Percentiles rank a stretch among this genome's conserved stretches.
Conservation (phyloP, 306 rosid genomes). For the Acacia confusa region DNA sequence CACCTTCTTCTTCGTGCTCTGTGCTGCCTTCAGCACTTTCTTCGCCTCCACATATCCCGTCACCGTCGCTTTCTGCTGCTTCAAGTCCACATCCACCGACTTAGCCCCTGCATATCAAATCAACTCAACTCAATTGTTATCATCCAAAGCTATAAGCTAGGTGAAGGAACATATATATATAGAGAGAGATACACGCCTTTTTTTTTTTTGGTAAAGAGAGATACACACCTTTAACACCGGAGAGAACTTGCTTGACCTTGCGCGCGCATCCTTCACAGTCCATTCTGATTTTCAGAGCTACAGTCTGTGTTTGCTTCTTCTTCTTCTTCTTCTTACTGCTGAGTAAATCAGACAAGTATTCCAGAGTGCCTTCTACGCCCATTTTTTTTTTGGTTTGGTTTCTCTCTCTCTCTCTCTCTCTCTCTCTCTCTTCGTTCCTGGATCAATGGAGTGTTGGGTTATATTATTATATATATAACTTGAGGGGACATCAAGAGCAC, state of each 20-base stretch:
- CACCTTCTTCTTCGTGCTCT: constrained; percentile 89
- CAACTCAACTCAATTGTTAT: not conserved
- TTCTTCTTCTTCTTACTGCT: constrained; percentile 55
- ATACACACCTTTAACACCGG: constrained; percentile 71
- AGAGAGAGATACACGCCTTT: constrained; percentile 57
- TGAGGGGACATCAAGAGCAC: not conserved
- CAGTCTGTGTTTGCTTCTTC: constrained; percentile 86
- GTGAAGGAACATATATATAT: not conserved
- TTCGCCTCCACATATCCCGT: constrained; percentile 82
- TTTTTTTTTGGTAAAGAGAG: no score
- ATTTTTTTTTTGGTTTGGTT: constrained; percentile 36
- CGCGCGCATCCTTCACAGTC: constrained; percentile 96
- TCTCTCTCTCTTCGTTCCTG: not conserved
- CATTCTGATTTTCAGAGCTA: constrained; percentile 84
- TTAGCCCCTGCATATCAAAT: constrained; percentile 60
- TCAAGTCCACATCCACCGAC: constrained; percentile 83
- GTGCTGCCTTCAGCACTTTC: constrained; percentile 93
- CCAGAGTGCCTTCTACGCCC: constrained; percentile 85
- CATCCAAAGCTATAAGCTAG: not conserved
- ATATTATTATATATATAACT: not conserved
- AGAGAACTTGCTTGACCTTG: constrained; percentile 83
- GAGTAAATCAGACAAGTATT: constrained; percentile 67
- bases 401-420: not conserved
- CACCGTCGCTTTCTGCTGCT: constrained; percentile 92
- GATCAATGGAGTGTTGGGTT: not conserved